A percentile compares a stretch with the other conserved stretches of the same genome.
phyloP scores from a whole-genome alignment of 2,329 filamentous ascomycete species.

The Pseudogymnoascus destructans region DNA sequence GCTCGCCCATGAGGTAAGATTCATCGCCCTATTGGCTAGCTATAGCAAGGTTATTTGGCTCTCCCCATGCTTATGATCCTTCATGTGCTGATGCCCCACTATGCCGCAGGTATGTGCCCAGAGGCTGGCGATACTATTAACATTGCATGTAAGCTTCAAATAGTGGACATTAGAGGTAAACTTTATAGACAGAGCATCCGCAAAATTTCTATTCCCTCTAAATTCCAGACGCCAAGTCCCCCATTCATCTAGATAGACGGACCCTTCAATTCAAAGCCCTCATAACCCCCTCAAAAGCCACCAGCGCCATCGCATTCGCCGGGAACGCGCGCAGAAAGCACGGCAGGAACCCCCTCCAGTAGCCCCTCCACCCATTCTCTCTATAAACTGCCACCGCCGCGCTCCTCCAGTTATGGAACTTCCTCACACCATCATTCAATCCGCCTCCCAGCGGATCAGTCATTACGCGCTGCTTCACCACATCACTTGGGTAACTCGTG shows the following conservation, averaged over 20 bases:
- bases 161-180: not conserved
- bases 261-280: constrained; percentile 40
- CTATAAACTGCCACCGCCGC: constrained; percentile 65
- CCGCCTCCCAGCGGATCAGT: constrained; percentile 72
- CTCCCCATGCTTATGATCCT: not conserved
- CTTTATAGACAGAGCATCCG: not conserved
- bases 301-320: constrained; percentile 84
- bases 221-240: not conserved
- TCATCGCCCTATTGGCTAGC: not conserved
- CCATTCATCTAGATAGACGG: not conserved
- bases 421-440: constrained; percentile 51
- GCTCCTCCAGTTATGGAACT: constrained; percentile 64
- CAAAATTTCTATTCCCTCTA: not conserved
- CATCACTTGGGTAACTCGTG: constrained; percentile 79
- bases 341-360: constrained; percentile 86
- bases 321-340: constrained; percentile 92
- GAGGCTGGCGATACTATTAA: not conserved
- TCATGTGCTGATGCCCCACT: not conserved
- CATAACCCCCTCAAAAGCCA: constrained; percentile 91
- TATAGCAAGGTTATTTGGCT: not conserved
- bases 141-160: not conserved
- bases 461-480: constrained; percentile 96
- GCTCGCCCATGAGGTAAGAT: not conserved
- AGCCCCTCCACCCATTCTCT: constrained; percentile 66
- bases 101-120: not conserved